These are phyloP conservation scores for Neurospora sp. DNA, from an alignment of 495 filamentous ascomycete genomes.

Conservation along the genomic window DNA sequence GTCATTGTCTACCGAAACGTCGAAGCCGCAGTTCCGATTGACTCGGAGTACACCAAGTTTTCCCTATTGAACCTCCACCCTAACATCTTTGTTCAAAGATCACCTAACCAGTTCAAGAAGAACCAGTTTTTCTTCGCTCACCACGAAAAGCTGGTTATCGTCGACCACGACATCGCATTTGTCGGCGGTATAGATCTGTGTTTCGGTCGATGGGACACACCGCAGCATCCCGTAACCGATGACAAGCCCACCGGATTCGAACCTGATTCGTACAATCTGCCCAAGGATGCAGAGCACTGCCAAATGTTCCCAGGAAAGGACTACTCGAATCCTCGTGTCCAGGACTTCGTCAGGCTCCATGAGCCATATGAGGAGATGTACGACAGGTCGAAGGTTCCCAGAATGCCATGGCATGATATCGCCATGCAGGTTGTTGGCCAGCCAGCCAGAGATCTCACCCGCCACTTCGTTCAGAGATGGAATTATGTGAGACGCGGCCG, in stretches of 20 bases:
- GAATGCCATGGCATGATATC: slow-evolving; percentile 99
- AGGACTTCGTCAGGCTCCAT: slow-evolving; percentile 87
- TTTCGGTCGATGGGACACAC: slow-evolving; percentile 95
- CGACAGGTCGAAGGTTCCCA: slow-evolving; percentile 70
- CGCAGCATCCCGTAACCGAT: slow-evolving; percentile 80
- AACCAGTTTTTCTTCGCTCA: slow-evolving; percentile 99
- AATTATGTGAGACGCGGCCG: slow-evolving; percentile 93
- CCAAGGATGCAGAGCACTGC: slow-evolving; percentile 86
- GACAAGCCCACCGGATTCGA: slow-evolving; percentile 96
- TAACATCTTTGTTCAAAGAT: slow-evolving; percentile 91
- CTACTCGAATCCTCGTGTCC: slow-evolving; percentile 92
- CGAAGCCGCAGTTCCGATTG: slow-evolving; percentile 94
- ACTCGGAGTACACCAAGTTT: slow-evolving; percentile 98
- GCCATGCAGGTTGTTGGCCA: slow-evolving; percentile 98
- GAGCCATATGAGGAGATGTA: slow-evolving; percentile 99
- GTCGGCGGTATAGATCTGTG: slow-evolving; percentile 95
- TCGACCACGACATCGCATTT: slow-evolving; percentile 95
- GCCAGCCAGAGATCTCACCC: slow-evolving; percentile 84
- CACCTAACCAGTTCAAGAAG: slow-evolving; percentile 94
- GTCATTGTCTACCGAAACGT: slow-evolving; percentile 98
- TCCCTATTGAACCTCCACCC: slow-evolving; percentile 91
- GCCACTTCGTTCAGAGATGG: slow-evolving; percentile 98
- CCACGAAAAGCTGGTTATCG: slow-evolving; percentile 92
- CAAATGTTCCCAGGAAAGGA: slow-evolving; percentile 98
- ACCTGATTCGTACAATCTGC: slow-evolving; percentile 43